Conservation (phyloP, 331 rosid genomes). For the Prunus yedoensis region DNA sequence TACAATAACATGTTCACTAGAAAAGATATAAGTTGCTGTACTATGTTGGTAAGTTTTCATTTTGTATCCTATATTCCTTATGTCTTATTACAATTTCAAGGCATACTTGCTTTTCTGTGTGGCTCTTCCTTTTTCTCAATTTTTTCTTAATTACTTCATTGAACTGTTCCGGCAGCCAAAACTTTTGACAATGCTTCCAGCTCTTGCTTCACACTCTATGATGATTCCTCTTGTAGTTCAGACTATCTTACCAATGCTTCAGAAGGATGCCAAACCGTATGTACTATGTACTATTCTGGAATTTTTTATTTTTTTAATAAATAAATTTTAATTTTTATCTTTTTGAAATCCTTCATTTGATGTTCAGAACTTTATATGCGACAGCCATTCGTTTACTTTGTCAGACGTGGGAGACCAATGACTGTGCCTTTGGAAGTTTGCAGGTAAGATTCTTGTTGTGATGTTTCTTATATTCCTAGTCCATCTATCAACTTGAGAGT, state of each 20-base stretch:
- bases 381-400: conserved; percentile 85
- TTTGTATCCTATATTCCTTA: conserved; percentile 17
- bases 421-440: conserved; percentile 85
- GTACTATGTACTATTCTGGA: conserved; percentile 27
- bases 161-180: conserved; percentile 62
- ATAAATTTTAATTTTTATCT: neutral
- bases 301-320: conserved; percentile 10
- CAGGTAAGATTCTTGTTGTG: conserved; percentile 54
- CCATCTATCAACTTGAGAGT: neutral
- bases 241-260: conserved; percentile 88
- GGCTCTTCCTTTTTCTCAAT: conserved; percentile 23
- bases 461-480: conserved; percentile 5
- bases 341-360: conserved; percentile 12
- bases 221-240: conserved; percentile 87
- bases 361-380: conserved; percentile 71
- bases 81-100: conserved; percentile 14
- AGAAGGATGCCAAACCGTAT: conserved; percentile 69
- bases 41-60: conserved; percentile 65
- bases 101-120: conserved; percentile 10
- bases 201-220: conserved; percentile 83
- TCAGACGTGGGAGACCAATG: conserved; percentile 94
- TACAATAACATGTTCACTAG: conserved; percentile 70
- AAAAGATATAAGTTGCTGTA: conserved; percentile 48
- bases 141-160: conserved; percentile 18
- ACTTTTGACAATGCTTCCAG: conserved; percentile 73